A percentile compares a stretch with the other conserved stretches of the same genome.
phyloP scores from a whole-genome alignment of 805 yeast species.

The Saccharomyces kudriavzevii region DNA sequence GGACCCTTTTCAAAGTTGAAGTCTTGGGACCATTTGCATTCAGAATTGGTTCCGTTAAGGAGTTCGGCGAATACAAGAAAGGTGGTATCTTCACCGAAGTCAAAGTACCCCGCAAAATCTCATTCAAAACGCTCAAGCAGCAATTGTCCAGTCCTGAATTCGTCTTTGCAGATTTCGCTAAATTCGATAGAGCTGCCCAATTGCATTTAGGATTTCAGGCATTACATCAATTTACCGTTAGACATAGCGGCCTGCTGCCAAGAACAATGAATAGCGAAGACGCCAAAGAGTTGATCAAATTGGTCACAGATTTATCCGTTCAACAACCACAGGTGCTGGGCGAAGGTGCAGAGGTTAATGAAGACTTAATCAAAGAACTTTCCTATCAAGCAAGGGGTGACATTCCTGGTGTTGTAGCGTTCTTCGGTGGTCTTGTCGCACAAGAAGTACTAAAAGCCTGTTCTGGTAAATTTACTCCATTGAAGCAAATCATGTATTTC shows the following conservation, averaged over 20 bases:
- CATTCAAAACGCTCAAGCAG: slow-evolving; percentile 54
- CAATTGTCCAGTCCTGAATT: slow-evolving; percentile 76
- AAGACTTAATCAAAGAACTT: slow-evolving; percentile 58
- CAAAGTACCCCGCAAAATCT: slow-evolving; percentile 61
- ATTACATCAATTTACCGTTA: slow-evolving; percentile 60
- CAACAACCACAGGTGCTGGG: slow-evolving; percentile 49
- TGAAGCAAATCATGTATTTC: slow-evolving; percentile 85
- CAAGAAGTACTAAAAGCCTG: slow-evolving; percentile 94
- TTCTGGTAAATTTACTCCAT: slow-evolving; percentile 91
- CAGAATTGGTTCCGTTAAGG: slow-evolving; percentile 48
- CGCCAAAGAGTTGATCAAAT: slow-evolving; percentile 53
- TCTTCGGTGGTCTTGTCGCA: slow-evolving; percentile 89
- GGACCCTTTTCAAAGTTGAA: slow-evolving; percentile 62
- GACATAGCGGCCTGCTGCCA: slow-evolving; percentile 62
- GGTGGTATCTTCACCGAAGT: slow-evolving; percentile 94
- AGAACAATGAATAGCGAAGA: slow-evolving; percentile 69
- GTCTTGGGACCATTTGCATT: slow-evolving; percentile 95
- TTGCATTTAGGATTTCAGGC: slow-evolving; percentile 91
- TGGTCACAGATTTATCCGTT: slow-evolving; percentile 51
- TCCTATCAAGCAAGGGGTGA: slow-evolving; percentile 88
- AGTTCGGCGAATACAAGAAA: slow-evolving; percentile 58
- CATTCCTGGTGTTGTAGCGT: slow-evolving; percentile 80
- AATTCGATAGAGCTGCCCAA: slow-evolving; percentile 86
- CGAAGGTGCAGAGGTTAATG: slow-evolving; percentile 47
- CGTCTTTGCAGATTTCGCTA: slow-evolving; percentile 80